These are phyloP conservation scores for Xylaria intraflava DNA, from an alignment of 495 filamentous ascomycete species.

Conservation along the genomic window DNA sequence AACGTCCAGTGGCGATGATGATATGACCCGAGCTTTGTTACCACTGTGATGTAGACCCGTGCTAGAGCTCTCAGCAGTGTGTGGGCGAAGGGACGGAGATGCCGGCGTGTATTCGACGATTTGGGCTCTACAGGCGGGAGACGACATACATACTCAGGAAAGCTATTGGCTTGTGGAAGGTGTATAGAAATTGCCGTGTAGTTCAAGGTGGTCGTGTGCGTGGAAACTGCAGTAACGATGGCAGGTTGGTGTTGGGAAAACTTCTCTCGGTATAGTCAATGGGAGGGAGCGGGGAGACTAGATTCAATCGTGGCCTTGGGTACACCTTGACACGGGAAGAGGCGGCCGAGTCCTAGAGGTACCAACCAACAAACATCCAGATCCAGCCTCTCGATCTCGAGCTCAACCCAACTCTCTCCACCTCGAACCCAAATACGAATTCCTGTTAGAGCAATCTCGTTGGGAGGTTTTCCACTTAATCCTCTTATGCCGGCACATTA, in stretches of 20 bases:
- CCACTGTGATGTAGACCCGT: conserved; percentile 17
- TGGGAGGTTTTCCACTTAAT: background rate
- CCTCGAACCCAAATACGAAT: background rate
- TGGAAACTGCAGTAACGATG: conserved; percentile 18
- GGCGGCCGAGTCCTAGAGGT: conserved; percentile 10
- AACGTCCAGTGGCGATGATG: conserved; percentile 18
- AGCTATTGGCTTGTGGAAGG: conserved; percentile 24
- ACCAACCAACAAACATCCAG: conserved; percentile 13
- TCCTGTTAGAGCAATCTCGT: conserved; percentile 2
- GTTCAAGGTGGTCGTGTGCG: conserved; percentile 21
- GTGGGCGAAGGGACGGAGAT: conserved; percentile 22
- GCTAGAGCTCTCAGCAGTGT: conserved; percentile 16
- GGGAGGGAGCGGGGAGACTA: background rate
- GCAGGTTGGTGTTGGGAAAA: conserved; percentile 11
- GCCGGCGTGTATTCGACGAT: conserved; percentile 21
- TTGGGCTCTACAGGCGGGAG: conserved; percentile 27
- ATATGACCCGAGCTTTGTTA: conserved; percentile 15
- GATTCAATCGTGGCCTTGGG: conserved; percentile 11
- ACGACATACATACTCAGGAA: conserved; percentile 27
- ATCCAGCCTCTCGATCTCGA: conserved; percentile 2
- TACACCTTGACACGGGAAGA: conserved; percentile 11
- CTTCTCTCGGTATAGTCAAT: conserved; percentile 1
- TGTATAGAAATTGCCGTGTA: conserved; percentile 16
- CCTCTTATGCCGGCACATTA: conserved; percentile 1
- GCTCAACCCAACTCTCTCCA: conserved; percentile 1